Evolutionary conservation across 495 filamentous ascomycete genomes (phyloP).

Genomic region (Penicillium mononematosum): DNA sequence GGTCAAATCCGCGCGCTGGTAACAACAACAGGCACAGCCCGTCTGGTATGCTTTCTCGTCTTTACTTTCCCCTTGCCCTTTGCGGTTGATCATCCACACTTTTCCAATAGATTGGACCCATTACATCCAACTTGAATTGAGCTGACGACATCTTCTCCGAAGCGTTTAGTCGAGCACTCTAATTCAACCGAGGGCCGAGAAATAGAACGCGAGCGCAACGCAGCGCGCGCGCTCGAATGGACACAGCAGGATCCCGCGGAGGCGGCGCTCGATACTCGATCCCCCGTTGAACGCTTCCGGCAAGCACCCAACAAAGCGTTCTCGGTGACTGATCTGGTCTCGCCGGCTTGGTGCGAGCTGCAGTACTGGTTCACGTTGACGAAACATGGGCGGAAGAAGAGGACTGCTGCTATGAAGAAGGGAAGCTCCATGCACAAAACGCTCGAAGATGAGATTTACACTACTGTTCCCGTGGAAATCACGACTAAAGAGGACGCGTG

Average conservation of each 20-base stretch:
- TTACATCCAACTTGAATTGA: background rate
- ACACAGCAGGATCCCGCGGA: conserved; percentile 19
- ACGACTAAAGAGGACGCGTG: conserved; percentile 76
- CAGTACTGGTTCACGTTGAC: conserved; percentile 88
- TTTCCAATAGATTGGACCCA: background rate
- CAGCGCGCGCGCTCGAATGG: conserved; percentile 31
- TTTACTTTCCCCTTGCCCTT: background rate
- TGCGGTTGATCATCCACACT: background rate
- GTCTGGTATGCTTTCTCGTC: conserved; percentile 32
- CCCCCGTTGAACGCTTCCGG: conserved; percentile 76
- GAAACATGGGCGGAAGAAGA: conserved; percentile 67
- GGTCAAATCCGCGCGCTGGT: conserved; percentile 32
- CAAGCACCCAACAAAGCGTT: conserved; percentile 72
- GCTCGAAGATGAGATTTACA: conserved; percentile 83
- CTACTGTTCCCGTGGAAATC: conserved; percentile 68
- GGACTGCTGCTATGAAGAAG: conserved; percentile 77
- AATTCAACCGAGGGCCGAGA: conserved; percentile 44
- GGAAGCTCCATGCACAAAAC: conserved; percentile 76
- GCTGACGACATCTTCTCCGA: conserved; percentile 54
- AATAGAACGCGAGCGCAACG: conserved; percentile 39
- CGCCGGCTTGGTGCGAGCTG: conserved; percentile 92
- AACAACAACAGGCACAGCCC: conserved; percentile 31
- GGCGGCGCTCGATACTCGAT: conserved; percentile 39
- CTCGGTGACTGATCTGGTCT: conserved; percentile 86
- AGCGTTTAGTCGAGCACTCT: conserved; percentile 66